Base-by-base conservation (phyloP, 352 stramenopile species). In the Pythium chondricola region DNA sequence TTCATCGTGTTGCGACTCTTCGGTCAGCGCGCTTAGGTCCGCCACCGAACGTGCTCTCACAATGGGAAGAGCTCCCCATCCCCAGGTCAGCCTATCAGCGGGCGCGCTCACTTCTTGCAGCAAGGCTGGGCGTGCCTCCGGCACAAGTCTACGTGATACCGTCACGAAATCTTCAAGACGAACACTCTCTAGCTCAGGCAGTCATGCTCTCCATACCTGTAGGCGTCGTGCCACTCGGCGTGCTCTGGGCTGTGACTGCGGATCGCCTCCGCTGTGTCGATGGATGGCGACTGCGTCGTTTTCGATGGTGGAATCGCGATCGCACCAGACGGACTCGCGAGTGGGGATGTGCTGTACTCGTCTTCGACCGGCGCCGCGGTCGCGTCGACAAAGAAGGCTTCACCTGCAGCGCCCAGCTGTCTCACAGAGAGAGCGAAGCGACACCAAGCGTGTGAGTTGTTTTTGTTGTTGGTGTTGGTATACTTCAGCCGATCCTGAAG, bases 311-410 rank as follows among this genome's bases (percentile, higher is more conserved):
- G 7, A 31, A 26, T 4, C 17, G 35, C 17, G 6, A 43, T n/a
- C 2, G 32, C 20, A n/a, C 33, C 16, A 6, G 54, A 52, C 6
- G 79, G 74, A 44, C 72, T 87, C 13, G 49, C 62, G 9, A 87
- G 52, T 5, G 79, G 74, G 18, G 79, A 90, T 22, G 74, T 83
- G 21, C 52, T 66, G 55, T 87, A 86, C 36, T 86, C 78, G 2
- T 81, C 68, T 17, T 81, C 67, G 16, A 84, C 74, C 1, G 65
- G 69, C 30, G 81, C 59, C 9, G 79, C 53, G 43, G 81, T 71
- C 35, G 69, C 51, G 29, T 87, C 69, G 6, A 90, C 73, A 49
- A 93, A 93, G 63, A 85, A 88, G 6, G 74, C 82, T 41, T 93
- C 77, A 11, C 82, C 82, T 2, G 70, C 69, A 1, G 58, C 63